Evolutionary conservation across 1,284 basidiomycete species (phyloP), one percentile per base, ranked within the genome.

Genomic region (Ganoderma lucidum): DNA sequence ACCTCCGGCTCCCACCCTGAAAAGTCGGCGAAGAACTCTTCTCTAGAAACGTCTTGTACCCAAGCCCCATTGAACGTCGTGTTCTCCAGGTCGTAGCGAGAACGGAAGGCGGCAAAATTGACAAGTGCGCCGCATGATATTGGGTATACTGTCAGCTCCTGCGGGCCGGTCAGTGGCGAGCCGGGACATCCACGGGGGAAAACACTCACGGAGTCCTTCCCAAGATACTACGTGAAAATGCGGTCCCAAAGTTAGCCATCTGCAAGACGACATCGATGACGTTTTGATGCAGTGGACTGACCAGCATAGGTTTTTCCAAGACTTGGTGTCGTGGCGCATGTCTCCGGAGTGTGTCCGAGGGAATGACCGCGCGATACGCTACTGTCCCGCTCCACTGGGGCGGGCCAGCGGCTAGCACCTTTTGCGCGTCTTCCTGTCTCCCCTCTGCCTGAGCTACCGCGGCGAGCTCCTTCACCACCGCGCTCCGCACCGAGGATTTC

Each of bases 121-220:
- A 87, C 75, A 14, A 81, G 67, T 9, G 70, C 75, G 0, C 84
- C 84, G 48, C 81, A 79, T 15, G 83, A 80, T 56, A 87, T 79
- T 0, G 85, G 83, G 74, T 83, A 87, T 4, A 81, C 75, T 0
- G 85, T 81, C 6, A 86, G 65, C 75, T 86, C 81, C 86, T 86
- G 67, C 6, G 41, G 19, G 4, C 19, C 23, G 37, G 32, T 63
- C 12, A 51, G 62, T 17, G 32, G 45, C 30, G 28, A 35, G 35
- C 32, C 3, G 17, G 30, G 10, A n/a, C 17, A 39, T 17, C 51
- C 8, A 17, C 14, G 17, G 5, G 6, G 39, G 6, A 60, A n/a
- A 41, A 42, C 6, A 71, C 74, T 44, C 42, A 83, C 83, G 55
- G 82, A 81, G 64, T 82, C 75, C 67, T 80, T 83, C 37, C 84